These are phyloP conservation scores for Ophiocordyceps camponoti-saundersi DNA, from an alignment of 2,329 filamentous ascomycete genomes.

Conservation along the genomic window DNA sequence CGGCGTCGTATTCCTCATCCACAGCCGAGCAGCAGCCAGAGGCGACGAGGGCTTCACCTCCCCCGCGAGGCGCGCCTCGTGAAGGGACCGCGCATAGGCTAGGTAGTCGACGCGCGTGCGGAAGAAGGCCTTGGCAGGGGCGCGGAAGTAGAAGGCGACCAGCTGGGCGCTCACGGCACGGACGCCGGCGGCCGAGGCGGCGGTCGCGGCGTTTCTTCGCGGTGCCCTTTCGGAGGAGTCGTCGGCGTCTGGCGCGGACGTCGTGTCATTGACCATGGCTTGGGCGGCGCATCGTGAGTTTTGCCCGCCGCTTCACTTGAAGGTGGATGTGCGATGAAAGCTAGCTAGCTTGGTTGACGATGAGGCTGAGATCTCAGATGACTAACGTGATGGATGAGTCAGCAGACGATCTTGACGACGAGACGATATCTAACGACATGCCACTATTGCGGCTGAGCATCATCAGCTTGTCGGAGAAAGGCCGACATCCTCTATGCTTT, in stretches of 20 bases:
- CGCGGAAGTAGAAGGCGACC: conserved; percentile 81
- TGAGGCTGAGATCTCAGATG: not conserved
- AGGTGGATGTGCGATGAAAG: not conserved
- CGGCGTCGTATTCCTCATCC: conserved; percentile 48
- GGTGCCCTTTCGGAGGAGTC: conserved; percentile 17
- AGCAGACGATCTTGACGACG: too few species aligned
- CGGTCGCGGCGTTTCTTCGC: conserved; percentile 41
- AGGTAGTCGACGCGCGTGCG: conserved; percentile 75
- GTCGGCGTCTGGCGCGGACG: not conserved
- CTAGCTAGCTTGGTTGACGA: not conserved
- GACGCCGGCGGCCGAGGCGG: conserved; percentile 71
- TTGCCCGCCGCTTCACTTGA: not conserved
- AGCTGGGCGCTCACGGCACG: conserved; percentile 71
- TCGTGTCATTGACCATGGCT: not conserved
- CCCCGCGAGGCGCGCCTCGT: conserved; percentile 24
- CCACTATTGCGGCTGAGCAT: too few species aligned
- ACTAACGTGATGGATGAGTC: too few species aligned
- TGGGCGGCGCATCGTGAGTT: not conserved
- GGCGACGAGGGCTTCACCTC: conserved; percentile 12
- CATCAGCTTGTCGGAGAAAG: too few species aligned
- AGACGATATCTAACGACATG: too few species aligned
- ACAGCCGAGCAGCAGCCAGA: conserved; percentile 18
- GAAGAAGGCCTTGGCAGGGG: conserved; percentile 86
- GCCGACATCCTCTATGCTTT: too few species aligned
- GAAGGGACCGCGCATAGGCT: conserved; percentile 36